phyloP scores from a whole-genome alignment of 1,284 basidiomycete species.

The Hypsizygus ulmarius region DNA sequence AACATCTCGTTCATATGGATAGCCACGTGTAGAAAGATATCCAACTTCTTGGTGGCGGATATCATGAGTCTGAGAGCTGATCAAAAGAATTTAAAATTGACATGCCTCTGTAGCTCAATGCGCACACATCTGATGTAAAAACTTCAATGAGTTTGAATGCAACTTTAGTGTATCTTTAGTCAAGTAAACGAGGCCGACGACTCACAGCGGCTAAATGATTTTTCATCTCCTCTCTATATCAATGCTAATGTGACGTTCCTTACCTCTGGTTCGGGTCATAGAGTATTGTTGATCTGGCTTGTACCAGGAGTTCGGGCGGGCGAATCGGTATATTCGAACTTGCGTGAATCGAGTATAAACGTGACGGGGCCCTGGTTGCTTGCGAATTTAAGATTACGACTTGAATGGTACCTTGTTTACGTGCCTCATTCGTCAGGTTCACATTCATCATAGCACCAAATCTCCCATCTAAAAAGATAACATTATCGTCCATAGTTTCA shows the following conservation, averaged over 20 bases:
- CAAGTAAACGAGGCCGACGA: constrained; percentile 1
- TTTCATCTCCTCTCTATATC: constrained; percentile 2
- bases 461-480: constrained; percentile 61
- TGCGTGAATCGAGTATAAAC: constrained; percentile 76
- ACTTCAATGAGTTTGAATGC: no score
- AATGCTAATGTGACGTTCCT: not conserved
- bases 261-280: constrained; percentile 6
- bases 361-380: constrained; percentile 73
- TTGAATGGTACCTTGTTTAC: constrained; percentile 15
- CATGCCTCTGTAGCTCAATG: no score
- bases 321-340: constrained; percentile 43
- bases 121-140: not conserved
- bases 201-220: constrained; percentile 3
- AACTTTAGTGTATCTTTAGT: not conserved
- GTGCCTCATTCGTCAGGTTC: constrained; percentile 78
- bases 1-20: no score
- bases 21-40: no score
- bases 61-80: no score
- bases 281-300: constrained; percentile 7
- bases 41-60: no score
- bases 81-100: no score
- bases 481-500: constrained; percentile 2
- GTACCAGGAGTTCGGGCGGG: constrained; percentile 14
- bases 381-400: not conserved
- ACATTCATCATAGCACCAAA: constrained; percentile 96